Evolutionary conservation across 2,329 filamentous ascomycete genomes (phyloP).

Genomic region (Colletotrichum sp.): DNA sequence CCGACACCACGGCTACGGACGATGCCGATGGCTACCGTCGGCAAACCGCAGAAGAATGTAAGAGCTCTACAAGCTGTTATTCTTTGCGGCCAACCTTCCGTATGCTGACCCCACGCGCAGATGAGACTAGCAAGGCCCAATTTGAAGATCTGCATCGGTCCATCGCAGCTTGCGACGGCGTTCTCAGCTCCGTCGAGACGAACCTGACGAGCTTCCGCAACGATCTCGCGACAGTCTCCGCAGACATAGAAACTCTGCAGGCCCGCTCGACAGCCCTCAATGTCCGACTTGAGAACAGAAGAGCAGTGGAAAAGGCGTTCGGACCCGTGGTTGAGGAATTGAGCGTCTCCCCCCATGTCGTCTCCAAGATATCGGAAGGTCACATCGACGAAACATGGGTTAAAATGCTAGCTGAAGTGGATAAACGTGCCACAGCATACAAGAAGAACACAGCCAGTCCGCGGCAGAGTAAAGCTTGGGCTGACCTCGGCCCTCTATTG

Average conservation of each 20-base stretch:
- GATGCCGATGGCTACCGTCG: slow-evolving; percentile 34
- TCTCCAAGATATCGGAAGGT: slow-evolving; percentile 86
- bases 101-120: slow-evolving; percentile 40
- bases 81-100: too few species aligned
- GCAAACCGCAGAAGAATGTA: slow-evolving; percentile 77
- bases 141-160: slow-evolving; percentile 92
- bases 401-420: slow-evolving; percentile 81
- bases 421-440: slow-evolving; percentile 75
- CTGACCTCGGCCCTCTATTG: slow-evolving; percentile 84
- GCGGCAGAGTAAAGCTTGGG: slow-evolving; percentile 73
- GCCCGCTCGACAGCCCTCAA: slow-evolving; percentile 84
- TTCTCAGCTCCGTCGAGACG: slow-evolving; percentile 89
- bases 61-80: slow-evolving; percentile 29
- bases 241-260: slow-evolving; percentile 94
- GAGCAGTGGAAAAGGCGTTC: slow-evolving; percentile 85
- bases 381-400: slow-evolving; percentile 91
- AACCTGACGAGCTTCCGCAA: slow-evolving; percentile 93
- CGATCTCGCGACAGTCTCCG: slow-evolving; percentile 88
- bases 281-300: slow-evolving; percentile 85
- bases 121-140: slow-evolving; percentile 80
- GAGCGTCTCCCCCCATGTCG: slow-evolving; percentile 82
- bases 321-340: slow-evolving; percentile 92
- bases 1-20: slow-evolving; percentile 29
- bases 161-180: slow-evolving; percentile 89
- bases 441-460: slow-evolving; percentile 69